These are phyloP conservation scores for Paspalum notatum DNA, from an alignment of 176 grass and related monocot genomes.

Conservation along the genomic window DNA sequence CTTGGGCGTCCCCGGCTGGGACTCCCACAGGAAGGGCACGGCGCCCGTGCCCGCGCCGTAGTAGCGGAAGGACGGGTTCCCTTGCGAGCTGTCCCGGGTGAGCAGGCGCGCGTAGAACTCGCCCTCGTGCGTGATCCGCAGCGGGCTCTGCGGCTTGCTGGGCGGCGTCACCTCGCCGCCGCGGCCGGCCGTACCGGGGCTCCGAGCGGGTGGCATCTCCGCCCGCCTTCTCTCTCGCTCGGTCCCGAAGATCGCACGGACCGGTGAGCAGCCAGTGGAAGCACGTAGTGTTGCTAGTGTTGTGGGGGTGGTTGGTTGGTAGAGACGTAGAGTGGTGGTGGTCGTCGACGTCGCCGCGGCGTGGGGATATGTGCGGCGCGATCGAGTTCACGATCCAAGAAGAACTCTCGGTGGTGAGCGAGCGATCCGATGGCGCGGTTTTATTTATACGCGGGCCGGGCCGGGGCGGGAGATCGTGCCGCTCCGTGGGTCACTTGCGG, in stretches of 20 bases:
- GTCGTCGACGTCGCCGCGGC: not conserved
- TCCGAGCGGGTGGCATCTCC: not conserved
- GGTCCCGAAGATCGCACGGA: not conserved
- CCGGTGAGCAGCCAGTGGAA: not conserved
- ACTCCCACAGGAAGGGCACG: slow-evolving; percentile 95
- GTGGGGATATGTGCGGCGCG: not conserved
- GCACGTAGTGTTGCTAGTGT: too few species aligned
- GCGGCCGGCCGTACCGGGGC: not conserved
- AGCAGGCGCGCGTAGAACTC: slow-evolving; percentile 92
- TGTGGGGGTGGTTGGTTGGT: not conserved
- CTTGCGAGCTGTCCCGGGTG: slow-evolving; percentile 65
- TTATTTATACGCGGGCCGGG: slow-evolving; percentile 35
- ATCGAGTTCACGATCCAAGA: slow-evolving; percentile 42
- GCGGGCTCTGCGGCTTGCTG: slow-evolving; percentile 51
- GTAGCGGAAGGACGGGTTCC: slow-evolving; percentile 89
- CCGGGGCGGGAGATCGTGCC: not conserved
- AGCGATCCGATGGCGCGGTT: slow-evolving; percentile 43
- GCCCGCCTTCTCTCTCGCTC: not conserved
- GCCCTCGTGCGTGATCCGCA: slow-evolving; percentile 66
- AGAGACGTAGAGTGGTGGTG: not conserved
- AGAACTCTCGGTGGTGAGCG: not conserved
- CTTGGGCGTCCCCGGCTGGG: slow-evolving; percentile 87
- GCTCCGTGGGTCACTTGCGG: slow-evolving; percentile 35
- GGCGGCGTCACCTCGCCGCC: slow-evolving; percentile 14
- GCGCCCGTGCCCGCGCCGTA: slow-evolving; percentile 75